These are phyloP conservation scores for Terana coerulea DNA, from an alignment of 768 basidiomycete genomes.

Conservation along the genomic window DNA sequence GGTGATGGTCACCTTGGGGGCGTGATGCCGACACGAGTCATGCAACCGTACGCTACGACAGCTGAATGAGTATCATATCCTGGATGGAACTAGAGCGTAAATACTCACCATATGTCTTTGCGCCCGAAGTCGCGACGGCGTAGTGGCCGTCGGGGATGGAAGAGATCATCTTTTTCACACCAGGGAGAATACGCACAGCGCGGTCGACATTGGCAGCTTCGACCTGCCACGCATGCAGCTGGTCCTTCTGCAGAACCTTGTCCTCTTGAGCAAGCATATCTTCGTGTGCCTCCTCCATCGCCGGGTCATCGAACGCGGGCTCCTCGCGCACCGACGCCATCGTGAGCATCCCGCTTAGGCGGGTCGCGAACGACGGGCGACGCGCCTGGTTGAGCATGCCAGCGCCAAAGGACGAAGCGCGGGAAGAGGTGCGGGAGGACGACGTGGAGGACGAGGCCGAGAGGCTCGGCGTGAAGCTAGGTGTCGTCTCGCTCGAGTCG, in stretches of 20 bases:
- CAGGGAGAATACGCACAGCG: constrained; percentile 64
- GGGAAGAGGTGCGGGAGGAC: constrained; percentile 41
- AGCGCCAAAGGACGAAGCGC: constrained; percentile 24
- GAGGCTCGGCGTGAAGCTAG: constrained; percentile 33
- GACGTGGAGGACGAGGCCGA: constrained; percentile 40
- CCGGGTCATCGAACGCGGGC: constrained; percentile 30
- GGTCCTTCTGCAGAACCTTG: constrained; percentile 28
- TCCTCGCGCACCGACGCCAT: constrained; percentile 31
- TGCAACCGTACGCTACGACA: constrained; percentile 53
- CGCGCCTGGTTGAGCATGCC: constrained; percentile 30
- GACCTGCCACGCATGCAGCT: constrained; percentile 47
- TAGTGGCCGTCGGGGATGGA: constrained; percentile 61
- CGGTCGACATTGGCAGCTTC: constrained; percentile 56
- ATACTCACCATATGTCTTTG: constrained; percentile 58
- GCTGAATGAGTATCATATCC: constrained; percentile 8
- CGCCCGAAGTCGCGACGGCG: constrained; percentile 71
- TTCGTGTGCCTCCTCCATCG: constrained; percentile 31
- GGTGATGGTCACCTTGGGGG: constrained; percentile 69
- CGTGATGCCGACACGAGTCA: constrained; percentile 64
- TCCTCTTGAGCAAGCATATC: constrained; percentile 28
- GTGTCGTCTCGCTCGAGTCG: constrained; percentile 34
- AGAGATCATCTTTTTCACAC: constrained; percentile 59
- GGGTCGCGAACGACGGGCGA: constrained; percentile 45
- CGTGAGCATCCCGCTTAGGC: constrained; percentile 36
- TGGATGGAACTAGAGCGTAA: constrained; percentile 1